phyloP scores from a whole-genome alignment of 2,329 filamentous ascomycete species.

The Chrysoporthe cubensis region DNA sequence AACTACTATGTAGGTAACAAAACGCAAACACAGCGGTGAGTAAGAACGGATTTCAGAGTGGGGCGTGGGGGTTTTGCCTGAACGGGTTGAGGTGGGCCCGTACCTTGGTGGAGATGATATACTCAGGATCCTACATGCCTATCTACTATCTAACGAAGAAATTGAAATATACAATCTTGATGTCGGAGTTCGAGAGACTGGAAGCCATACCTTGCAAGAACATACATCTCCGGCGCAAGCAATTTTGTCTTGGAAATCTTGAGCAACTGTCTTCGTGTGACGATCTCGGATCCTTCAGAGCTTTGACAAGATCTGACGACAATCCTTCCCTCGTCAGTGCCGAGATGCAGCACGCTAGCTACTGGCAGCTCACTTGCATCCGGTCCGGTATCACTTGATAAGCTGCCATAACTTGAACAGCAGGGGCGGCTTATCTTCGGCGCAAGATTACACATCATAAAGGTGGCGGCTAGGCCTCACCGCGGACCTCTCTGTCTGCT shows the following conservation, averaged over 20 bases:
- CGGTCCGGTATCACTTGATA: slow-evolving; percentile 13
- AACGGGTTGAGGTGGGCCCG: background rate
- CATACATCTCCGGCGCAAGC: background rate
- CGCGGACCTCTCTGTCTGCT: background rate
- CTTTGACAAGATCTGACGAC: background rate
- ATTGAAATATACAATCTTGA: background rate
- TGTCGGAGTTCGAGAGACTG: background rate
- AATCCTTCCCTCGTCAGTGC: background rate
- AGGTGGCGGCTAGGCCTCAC: background rate
- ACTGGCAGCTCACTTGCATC: background rate
- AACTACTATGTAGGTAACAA: background rate
- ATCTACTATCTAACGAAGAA: background rate
- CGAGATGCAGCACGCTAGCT: slow-evolving; percentile 1
- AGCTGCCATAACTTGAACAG: slow-evolving; percentile 1
- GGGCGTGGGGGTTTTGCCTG: background rate
- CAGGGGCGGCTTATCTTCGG: slow-evolving; percentile 10
- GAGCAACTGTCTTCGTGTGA: background rate
- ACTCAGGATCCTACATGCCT: background rate
- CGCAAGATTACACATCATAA: background rate
- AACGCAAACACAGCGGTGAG: background rate
- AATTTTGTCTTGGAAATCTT: background rate
- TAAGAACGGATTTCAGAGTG: background rate
- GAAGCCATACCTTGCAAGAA: background rate
- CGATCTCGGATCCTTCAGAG: background rate
- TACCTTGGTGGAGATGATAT: background rate